These are phyloP conservation scores for Cyberlindnera euphorbiae DNA, from an alignment of 805 yeast genomes.

Conservation along the genomic window DNA sequence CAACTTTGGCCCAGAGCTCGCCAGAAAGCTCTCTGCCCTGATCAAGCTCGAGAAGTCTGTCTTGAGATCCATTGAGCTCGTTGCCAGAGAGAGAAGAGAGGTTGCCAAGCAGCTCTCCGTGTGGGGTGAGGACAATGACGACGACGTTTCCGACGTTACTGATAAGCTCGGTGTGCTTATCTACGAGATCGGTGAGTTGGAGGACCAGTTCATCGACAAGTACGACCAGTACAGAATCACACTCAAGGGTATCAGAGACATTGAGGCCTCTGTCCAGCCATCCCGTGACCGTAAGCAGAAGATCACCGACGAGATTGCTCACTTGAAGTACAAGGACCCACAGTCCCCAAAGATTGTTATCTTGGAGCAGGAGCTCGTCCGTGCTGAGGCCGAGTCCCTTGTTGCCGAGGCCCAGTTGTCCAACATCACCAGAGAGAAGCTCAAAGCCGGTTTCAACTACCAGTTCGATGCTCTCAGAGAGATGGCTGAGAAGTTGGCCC, in stretches of 20 bases:
- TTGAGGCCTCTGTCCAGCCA: conserved; percentile 97
- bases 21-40: conserved; percentile 85
- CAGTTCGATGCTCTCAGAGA: conserved; percentile 95
- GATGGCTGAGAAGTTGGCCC: conserved; percentile 91
- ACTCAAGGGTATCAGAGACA: conserved; percentile 89
- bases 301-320: conserved; percentile 96
- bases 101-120: conserved; percentile 95
- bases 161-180: conserved; percentile 95
- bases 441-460: conserved; percentile 95
- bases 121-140: conserved; percentile 99
- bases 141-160: conserved; percentile 93
- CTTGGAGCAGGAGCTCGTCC: conserved; percentile 95
- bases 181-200: conserved; percentile 95
- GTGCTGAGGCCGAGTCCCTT: conserved; percentile 98
- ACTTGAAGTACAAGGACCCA: conserved; percentile 97
- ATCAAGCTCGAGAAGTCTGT: conserved; percentile 96
- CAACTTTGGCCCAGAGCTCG: conserved; percentile 88
- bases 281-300: conserved; percentile 97
- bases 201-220: conserved; percentile 96
- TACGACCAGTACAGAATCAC: conserved; percentile 98
- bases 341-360: conserved; percentile 93
- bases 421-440: conserved; percentile 95
- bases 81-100: conserved; percentile 89
- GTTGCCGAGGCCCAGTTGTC: conserved; percentile 99
- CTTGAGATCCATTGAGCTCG: conserved; percentile 88